A percentile compares a stretch with the other conserved stretches of the same genome.
Conservation (phyloP, 2,329 filamentous ascomycete genomes). For the Xylaria sp. region DNA sequence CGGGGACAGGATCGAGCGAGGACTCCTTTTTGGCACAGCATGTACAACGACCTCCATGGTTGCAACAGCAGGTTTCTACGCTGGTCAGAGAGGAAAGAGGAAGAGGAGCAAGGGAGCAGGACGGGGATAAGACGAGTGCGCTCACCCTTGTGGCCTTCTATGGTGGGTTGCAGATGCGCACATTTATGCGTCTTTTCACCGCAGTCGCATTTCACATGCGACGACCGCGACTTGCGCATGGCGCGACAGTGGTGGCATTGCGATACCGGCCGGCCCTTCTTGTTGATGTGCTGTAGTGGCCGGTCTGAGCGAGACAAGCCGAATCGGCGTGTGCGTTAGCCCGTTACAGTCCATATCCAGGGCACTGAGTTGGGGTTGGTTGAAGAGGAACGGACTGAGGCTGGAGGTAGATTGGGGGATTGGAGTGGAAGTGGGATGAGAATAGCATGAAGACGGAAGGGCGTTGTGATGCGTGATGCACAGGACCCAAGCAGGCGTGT, state of each 20-base stretch:
- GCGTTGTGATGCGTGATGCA: background rate
- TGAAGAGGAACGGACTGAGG: background rate
- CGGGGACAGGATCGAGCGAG: conserved; percentile 71
- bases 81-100: conserved; percentile 45
- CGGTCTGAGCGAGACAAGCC: conserved; percentile 70
- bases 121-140: conserved; percentile 25
- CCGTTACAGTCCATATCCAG: conserved; percentile 29
- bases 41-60: conserved; percentile 74
- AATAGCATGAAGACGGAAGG: background rate
- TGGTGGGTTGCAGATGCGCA: conserved; percentile 66
- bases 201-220: conserved; percentile 96
- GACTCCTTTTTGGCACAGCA: conserved; percentile 73
- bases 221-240: conserved; percentile 93
- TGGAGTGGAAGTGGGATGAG: background rate
- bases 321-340: conserved; percentile 30
- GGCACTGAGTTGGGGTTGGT: background rate
- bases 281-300: conserved; percentile 92
- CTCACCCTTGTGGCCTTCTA: conserved; percentile 71
- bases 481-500: conserved; percentile 1
- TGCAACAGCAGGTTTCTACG: conserved; percentile 75
- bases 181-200: conserved; percentile 87
- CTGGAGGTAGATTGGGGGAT: background rate
- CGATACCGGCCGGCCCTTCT: conserved; percentile 96
- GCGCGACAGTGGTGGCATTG: conserved; percentile 97
- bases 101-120: background rate